Evolutionary conservation across 352 stramenopile species (phyloP), one percentile per base, ranked within the genome.

Genomic region (Thalassiosira ordinaria): DNA sequence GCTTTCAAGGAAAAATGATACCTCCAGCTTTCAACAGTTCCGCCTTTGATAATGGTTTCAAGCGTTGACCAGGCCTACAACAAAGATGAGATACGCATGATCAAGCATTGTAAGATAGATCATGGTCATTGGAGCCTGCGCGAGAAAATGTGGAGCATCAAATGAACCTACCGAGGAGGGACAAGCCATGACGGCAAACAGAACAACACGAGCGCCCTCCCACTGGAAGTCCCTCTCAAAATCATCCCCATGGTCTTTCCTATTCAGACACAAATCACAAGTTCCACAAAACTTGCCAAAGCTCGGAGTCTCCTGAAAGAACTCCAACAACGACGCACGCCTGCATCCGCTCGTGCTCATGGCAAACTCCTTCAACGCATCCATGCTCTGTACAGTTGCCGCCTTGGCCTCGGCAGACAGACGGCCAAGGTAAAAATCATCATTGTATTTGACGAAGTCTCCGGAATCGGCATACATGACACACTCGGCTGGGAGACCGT

Each of bases 401-500:
- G 67, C n/a, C 60, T 71, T 85, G 0, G 78, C 84, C 47, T 84
- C 57, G 13, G 57, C 62, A 14, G 11, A 67, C 35, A 93, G 76
- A 9, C 59, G 27, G 31, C 82, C 80, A 0, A 88, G 57, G 66
- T 94, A 94, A 73, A 93, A 92, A 52, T 92, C 87, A 61, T 61
- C 66, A 18, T 82, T 77, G 68, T 92, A 93, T 31, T 83, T 83
- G 14, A 76, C 66, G 70, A 94, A 94, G 47, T 94, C 89, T 16
- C 16, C 55, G 13, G 67, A 52, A 44, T 75, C 74, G 24, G 52
- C 88, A 68, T 84, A 94, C 71, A 95, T 82, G 14, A 89, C 78
- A 74, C 87, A 93, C 37, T 93, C 71, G 1, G 96, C 93, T n/a
- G 66, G 33, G 27, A 97, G 91, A 2, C 96, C 96, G 74, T 99